Conservation (phyloP, 2,329 filamentous ascomycete species). For the Diaporthe amygdali region DNA sequence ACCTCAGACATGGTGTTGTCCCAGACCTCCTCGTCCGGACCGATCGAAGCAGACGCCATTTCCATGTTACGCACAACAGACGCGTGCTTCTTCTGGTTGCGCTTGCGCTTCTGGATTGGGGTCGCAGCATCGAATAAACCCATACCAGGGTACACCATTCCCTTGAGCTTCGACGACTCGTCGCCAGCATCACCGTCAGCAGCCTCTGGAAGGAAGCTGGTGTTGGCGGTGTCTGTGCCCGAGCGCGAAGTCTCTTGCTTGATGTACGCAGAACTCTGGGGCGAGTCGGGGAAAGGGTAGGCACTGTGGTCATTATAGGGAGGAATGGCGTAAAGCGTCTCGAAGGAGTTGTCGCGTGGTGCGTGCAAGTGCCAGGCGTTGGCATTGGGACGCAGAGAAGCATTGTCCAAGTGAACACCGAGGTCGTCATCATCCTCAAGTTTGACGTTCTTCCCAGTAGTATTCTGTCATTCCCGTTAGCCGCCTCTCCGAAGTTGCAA, state of each 20-base stretch:
- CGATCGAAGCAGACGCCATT: slow-evolving; percentile 66
- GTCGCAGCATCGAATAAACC: slow-evolving; percentile 81
- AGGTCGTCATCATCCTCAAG: not conserved
- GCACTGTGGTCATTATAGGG: not conserved
- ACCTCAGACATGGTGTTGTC: slow-evolving; percentile 52
- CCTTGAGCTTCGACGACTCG: slow-evolving; percentile 63
- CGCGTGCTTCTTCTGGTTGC: slow-evolving; percentile 80
- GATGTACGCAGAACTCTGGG: not conserved
- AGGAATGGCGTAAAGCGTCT: slow-evolving; percentile 1
- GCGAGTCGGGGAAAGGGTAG: slow-evolving; percentile 15
- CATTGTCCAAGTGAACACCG: not conserved
- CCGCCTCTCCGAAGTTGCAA: not conserved
- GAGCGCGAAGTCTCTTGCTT: slow-evolving; percentile 29
- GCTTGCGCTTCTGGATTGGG: slow-evolving; percentile 72
- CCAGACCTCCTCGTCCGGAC: slow-evolving; percentile 70
- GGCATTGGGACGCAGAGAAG: not conserved
- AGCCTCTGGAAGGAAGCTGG: slow-evolving; percentile 26
- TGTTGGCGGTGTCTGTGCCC: slow-evolving; percentile 27
- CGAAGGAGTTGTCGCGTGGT: not conserved
- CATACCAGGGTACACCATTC: slow-evolving; percentile 79
- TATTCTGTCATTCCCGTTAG: slow-evolving; percentile 2
- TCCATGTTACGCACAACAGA: slow-evolving; percentile 73
- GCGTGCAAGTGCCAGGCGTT: slow-evolving; percentile 12
- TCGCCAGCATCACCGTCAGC: slow-evolving; percentile 34
- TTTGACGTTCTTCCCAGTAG: slow-evolving; percentile 6